Evolutionary conservation across 805 yeast genomes (phyloP).

Genomic region (Cyberlindnera subsufficiens): DNA sequence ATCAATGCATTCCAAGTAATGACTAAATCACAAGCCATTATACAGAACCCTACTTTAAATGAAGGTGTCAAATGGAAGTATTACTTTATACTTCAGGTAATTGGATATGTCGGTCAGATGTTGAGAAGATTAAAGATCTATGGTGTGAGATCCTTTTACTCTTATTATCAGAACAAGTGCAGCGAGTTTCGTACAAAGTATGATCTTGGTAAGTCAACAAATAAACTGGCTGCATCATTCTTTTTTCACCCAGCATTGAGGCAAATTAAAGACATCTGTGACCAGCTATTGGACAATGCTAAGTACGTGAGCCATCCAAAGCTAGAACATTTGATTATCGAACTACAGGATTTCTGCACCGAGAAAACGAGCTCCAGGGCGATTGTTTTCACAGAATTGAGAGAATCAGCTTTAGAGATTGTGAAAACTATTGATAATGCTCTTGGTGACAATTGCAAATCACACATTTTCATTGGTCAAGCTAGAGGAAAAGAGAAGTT

Average conservation of each 20-base stretch:
- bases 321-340: constrained; percentile 50
- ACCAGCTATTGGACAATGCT: constrained; percentile 33
- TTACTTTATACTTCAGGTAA: constrained; percentile 51
- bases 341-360: constrained; percentile 50
- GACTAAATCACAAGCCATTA: constrained; percentile 57
- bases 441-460: constrained; percentile 36
- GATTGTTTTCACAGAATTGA: constrained; percentile 80
- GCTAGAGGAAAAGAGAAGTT: constrained; percentile 67
- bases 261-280: constrained; percentile 38
- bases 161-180: constrained; percentile 55
- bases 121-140: constrained; percentile 66
- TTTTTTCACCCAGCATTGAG: constrained; percentile 46
- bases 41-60: constrained; percentile 46
- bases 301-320: constrained; percentile 65
- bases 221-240: constrained; percentile 56
- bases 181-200: constrained; percentile 54
- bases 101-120: constrained; percentile 71
- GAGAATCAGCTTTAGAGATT: constrained; percentile 89
- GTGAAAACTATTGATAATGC: constrained; percentile 52
- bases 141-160: constrained; percentile 74
- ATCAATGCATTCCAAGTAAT: constrained; percentile 68
- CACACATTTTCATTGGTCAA: constrained; percentile 93
- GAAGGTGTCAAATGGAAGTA: constrained; percentile 75
- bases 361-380: constrained; percentile 54
- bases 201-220: constrained; percentile 55